A percentile compares a stretch with the other conserved stretches of the same genome.
Conservation (phyloP, 75 land plant genomes). For the Pseudotsuga menziesii region DNA sequence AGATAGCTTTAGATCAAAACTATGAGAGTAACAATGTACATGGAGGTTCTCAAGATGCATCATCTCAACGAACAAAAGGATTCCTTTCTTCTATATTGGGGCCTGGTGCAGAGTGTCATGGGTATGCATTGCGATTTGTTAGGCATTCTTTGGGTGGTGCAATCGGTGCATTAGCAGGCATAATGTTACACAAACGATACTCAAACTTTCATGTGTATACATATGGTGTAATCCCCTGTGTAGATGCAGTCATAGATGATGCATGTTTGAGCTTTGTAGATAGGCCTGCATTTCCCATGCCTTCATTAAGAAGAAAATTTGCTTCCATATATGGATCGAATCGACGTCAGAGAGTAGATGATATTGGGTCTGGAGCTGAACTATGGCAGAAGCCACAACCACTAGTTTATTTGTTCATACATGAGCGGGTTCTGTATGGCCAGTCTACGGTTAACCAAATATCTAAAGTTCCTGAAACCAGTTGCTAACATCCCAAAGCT, state of each 20-base stretch:
- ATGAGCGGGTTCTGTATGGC: too few relatives aligned
- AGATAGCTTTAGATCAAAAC: conserved; percentile 1
- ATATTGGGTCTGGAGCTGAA: too few relatives aligned
- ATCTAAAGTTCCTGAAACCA: too few relatives aligned
- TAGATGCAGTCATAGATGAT: conserved; percentile 66
- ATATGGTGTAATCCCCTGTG: conserved; percentile 88
- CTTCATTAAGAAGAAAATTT: too few relatives aligned
- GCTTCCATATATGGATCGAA: too few relatives aligned
- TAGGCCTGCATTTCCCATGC: too few relatives aligned
- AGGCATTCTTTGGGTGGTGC: conserved; percentile 99
- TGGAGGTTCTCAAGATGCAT: conserved; percentile 2
- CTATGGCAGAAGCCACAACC: too few relatives aligned
- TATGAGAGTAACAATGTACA: not conserved
- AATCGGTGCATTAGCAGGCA: conserved; percentile 69
- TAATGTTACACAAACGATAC: conserved; percentile 55
- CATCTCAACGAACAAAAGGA: conserved; percentile 20
- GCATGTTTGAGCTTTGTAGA: too few relatives aligned
- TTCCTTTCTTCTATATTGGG: conserved; percentile 68
- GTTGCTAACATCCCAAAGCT: too few relatives aligned
- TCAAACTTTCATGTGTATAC: conserved; percentile 85
- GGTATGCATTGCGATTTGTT: conserved; percentile 65
- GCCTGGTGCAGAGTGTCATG: conserved; percentile 78
- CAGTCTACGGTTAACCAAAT: too few relatives aligned
- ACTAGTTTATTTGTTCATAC: too few relatives aligned
- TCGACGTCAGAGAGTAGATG: too few relatives aligned